Percentiles rank a stretch among this genome's conserved stretches.
These are phyloP conservation scores for Pholiota microspora DNA, from an alignment of 768 basidiomycete species.

Conservation along the genomic window DNA sequence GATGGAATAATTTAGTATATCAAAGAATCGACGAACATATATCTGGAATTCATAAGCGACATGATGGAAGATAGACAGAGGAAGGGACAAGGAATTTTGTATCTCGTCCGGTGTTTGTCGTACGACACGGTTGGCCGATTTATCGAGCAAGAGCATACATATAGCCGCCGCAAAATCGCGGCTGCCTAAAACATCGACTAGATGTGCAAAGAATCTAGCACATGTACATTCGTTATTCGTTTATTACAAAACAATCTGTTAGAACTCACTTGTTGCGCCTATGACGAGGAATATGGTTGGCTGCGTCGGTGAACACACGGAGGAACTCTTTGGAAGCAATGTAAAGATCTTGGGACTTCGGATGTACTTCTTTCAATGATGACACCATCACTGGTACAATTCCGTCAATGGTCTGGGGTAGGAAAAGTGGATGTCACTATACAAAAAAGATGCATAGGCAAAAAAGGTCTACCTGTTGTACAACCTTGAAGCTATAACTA, in stretches of 20 bases:
- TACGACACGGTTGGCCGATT: slow-evolving; percentile 63
- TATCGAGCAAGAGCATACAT: slow-evolving; percentile 83
- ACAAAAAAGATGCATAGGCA: not conserved
- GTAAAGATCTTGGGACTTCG: slow-evolving; percentile 57
- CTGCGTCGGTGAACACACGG: slow-evolving; percentile 90
- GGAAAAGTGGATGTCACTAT: slow-evolving; percentile 4
- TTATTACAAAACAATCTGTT: not conserved
- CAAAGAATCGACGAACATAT: slow-evolving; percentile 36
- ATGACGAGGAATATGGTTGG: slow-evolving; percentile 89
- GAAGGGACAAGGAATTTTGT: slow-evolving; percentile 58
- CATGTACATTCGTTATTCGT: not conserved
- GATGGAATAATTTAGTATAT: not conserved
- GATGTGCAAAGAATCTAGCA: slow-evolving; percentile 82
- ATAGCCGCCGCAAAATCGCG: slow-evolving; percentile 80
- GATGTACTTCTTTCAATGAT: slow-evolving; percentile 62
- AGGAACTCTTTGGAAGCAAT: slow-evolving; percentile 78
- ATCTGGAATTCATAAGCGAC: slow-evolving; percentile 47
- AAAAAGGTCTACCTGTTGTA: slow-evolving; percentile 70
- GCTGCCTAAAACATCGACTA: slow-evolving; percentile 79
- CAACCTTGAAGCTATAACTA: slow-evolving; percentile 90
- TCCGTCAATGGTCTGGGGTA: slow-evolving; percentile 90
- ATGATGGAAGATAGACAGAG: slow-evolving; percentile 63
- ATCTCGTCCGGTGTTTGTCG: slow-evolving; percentile 63
- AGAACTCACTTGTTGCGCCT: slow-evolving; percentile 75
- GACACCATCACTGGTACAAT: slow-evolving; percentile 92